A percentile compares a stretch with the other conserved stretches of the same genome.
Conservation (phyloP, 768 basidiomycete species). For the Amanita exitialis region DNA sequence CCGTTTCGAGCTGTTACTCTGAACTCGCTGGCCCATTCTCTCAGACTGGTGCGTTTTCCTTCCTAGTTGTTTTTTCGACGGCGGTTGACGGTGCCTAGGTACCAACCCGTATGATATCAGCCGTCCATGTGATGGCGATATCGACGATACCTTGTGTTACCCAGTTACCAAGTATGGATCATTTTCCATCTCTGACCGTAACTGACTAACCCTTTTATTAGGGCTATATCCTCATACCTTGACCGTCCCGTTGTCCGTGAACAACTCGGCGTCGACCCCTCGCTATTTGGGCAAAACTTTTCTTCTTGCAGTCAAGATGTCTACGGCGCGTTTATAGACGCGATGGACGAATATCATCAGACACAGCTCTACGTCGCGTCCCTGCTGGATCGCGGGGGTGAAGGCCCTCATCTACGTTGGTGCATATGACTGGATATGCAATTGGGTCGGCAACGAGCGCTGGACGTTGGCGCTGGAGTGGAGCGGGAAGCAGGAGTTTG, state of each 20-base stretch:
- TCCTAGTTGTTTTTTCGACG: too few relatives aligned
- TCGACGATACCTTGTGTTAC: conserved; percentile 45
- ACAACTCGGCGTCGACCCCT: conserved; percentile 53
- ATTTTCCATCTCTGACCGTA: neutral
- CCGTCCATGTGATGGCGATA: conserved; percentile 41
- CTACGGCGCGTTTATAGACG: conserved; percentile 30
- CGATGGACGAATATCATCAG: conserved; percentile 33
- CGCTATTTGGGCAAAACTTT: conserved; percentile 21
- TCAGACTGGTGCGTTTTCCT: conserved; percentile 20
- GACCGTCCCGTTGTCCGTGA: conserved; percentile 42
- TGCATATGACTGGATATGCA: conserved; percentile 67
- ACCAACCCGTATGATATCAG: conserved; percentile 65
- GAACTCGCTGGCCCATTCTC: conserved; percentile 35
- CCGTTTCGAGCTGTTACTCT: conserved; percentile 47
- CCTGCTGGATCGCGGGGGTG: conserved; percentile 64
- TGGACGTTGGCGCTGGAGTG: conserved; percentile 68
- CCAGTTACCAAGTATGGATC: conserved; percentile 30
- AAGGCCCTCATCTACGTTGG: conserved; percentile 64
- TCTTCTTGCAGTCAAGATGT: conserved; percentile 29
- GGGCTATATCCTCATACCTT: conserved; percentile 53
- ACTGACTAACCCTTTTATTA: conserved; percentile 14
- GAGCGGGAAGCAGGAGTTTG: conserved; percentile 46
- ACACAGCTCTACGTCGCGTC: conserved; percentile 49
- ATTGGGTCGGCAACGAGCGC: conserved; percentile 63
- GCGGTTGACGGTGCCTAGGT: conserved; percentile 13